Evolutionary conservation across 768 basidiomycete species (phyloP).

Genomic region (Phaeotremella fagi): DNA sequence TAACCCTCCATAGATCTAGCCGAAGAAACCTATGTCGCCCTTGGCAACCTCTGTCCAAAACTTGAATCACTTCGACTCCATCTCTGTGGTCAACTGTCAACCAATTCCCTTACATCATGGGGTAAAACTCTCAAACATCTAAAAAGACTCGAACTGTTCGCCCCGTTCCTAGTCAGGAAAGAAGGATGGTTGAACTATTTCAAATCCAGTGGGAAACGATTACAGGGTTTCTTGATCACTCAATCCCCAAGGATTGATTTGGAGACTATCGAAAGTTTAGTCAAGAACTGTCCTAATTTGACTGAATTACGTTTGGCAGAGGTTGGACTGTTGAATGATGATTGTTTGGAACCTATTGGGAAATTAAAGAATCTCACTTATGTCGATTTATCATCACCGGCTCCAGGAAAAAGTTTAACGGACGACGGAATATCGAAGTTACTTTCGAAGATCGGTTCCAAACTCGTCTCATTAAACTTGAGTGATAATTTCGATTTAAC

Average conservation of each 20-base stretch:
- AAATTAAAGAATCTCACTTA: conserved; percentile 53
- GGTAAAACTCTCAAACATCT: conserved; percentile 62
- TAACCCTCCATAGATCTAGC: conserved; percentile 58
- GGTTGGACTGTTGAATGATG: conserved; percentile 65
- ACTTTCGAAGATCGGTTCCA: conserved; percentile 56
- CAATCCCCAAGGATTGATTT: conserved; percentile 83
- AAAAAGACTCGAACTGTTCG: conserved; percentile 70
- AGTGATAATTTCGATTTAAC: conserved; percentile 62
- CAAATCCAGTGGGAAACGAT: conserved; percentile 55
- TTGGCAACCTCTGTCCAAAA: conserved; percentile 78
- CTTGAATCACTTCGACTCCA: conserved; percentile 73
- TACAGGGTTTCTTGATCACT: conserved; percentile 71
- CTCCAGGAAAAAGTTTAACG: conserved; percentile 52
- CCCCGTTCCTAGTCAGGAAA: conserved; percentile 63
- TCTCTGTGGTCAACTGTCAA: conserved; percentile 76
- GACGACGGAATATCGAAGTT: conserved; percentile 59
- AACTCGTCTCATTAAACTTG: conserved; percentile 63
- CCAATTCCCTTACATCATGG: conserved; percentile 51
- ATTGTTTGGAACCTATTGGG: conserved; percentile 58
- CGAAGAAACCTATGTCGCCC: conserved; percentile 62
- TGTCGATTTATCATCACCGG: conserved; percentile 67
- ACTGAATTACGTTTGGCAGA: conserved; percentile 73
- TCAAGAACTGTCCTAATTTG: conserved; percentile 56
- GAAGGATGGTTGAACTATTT: conserved; percentile 74
- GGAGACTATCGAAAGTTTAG: conserved; percentile 60